Base-by-base conservation (phyloP, 805 yeast species). In the Lipomyces yamadae region DNA sequence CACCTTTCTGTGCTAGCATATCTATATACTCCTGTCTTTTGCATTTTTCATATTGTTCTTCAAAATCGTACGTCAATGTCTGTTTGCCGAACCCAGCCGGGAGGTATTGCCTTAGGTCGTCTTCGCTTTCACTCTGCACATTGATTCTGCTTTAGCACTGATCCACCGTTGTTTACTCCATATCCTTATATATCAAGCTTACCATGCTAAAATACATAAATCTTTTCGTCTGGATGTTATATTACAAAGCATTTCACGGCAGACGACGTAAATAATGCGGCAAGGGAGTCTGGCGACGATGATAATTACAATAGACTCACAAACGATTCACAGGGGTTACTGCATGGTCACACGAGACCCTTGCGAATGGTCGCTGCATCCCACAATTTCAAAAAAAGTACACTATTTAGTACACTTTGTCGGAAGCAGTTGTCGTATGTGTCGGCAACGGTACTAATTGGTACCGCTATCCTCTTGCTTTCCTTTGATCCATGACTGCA, bases 81-180 rank as follows among this genome's bases (percentile, higher is more conserved):
- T 61, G 64, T 62, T 62, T 62, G 34, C 74, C 74, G 57, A 70
- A 72, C 24, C 65, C 68, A 15, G 67, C 11, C 13, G 74, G 74
- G 18, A 71, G 42, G 24, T 54, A 66, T 42, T 57, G 54, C 7
- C 66, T 56, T 34, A 66, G 45, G 45, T 18, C 56, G 35, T 59
- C 67, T 4, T 63, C 66, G 18, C 48, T 65, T 10, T 66, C 66
- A 57, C 48, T 42, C 48, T 42, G 48, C 18, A 42, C 24, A 15
- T 15, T 4, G n/a, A 13, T 6, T 42, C 18, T 0, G 48, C 24
- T 42, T 24, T 42, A 42, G 48, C 48, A 1, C 48, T 42, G 48
- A 42, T 42, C 48, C 48, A 42, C 48, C 2, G 15, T 6, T 7
- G 7, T n/a, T 42, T 4, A 24, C 24, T 15, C 18, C n/a, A 15